Evolutionary conservation across 805 yeast species (phyloP), one percentile per base, ranked within the genome.

Genomic region (Candida montana): DNA sequence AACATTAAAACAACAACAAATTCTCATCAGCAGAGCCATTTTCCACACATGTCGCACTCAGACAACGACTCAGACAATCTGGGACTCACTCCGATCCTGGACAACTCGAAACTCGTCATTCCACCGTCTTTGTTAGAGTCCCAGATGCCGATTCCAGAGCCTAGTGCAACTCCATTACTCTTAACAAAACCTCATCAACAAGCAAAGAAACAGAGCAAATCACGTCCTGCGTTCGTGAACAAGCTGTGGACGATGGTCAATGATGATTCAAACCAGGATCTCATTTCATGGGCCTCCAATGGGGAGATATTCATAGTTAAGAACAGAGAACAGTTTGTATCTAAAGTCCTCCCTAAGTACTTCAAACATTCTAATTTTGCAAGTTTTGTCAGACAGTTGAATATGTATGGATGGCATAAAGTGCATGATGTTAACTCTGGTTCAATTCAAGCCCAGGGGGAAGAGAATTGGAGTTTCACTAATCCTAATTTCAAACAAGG

Each of bases 341-440:
- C 81, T 53, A 69, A 73, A 45, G 81, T 93, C 21, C 65, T 93
- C 47, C 99, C 99, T 5, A 81, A 81, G 56, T 93, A 88, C 65
- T 93, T 90, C 71, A 93, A 93, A 62, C 99, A 93, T 64, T 83
- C 86, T 46, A 91, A 93, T 60, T 90, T 93, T 65, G 95, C 98
- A 17, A 81, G 93, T 26, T 93, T 93, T 71, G 98, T 93, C 13
- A 78, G 99, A 47, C 99, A 91, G 60, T 71, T 91, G 55, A 91
- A 91, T 64, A 91, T 93, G 99, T 93, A 93, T 60, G 99, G 99
- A 10, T 93, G 97, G 96, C 98, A 90, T 67, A 93, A 93, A 64
- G 93, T 93, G 4, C 99, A 93, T 63, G 98, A 93, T 63, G 79
- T 90, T 18, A 84, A 67, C 43, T 74, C 83, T 20, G 97, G 95